phyloP scores from a whole-genome alignment of 129 eudicot genomes.

The Sambucus nigra region DNA sequence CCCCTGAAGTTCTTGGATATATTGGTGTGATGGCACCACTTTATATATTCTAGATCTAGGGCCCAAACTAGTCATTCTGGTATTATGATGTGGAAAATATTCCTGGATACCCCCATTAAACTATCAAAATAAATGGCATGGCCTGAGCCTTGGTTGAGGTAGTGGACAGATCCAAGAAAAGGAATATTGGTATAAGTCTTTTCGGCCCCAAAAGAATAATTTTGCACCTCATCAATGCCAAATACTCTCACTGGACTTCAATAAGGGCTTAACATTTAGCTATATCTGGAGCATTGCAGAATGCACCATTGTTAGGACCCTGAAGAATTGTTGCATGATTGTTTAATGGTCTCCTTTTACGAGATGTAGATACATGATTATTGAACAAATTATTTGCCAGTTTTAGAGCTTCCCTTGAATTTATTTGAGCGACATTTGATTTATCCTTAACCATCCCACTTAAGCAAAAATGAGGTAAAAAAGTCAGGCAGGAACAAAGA shows the following conservation, averaged over 20 bases:
- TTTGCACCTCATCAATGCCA: slow-evolving; percentile 55
- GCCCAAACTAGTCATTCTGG: slow-evolving; percentile 88
- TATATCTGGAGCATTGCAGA: slow-evolving; percentile 89
- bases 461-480: slow-evolving; percentile 20
- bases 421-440: slow-evolving; percentile 22
- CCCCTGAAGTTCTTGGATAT: slow-evolving; percentile 84
- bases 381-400: slow-evolving; percentile 40
- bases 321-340: slow-evolving; percentile 62
- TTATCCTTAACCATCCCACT: slow-evolving; percentile 59
- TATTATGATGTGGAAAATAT: slow-evolving; percentile 89
- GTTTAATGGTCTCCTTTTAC: slow-evolving; percentile 52
- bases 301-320: slow-evolving; percentile 54
- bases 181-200: slow-evolving; percentile 66
- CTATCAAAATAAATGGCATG: slow-evolving; percentile 94
- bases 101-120: slow-evolving; percentile 97
- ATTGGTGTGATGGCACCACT: slow-evolving; percentile 97
- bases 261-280: slow-evolving; percentile 94
- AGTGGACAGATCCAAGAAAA: slow-evolving; percentile 82
- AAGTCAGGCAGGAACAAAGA: not conserved
- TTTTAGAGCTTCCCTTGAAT: slow-evolving; percentile 40
- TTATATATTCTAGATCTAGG: slow-evolving; percentile 92
- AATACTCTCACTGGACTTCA: slow-evolving; percentile 80
- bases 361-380: slow-evolving; percentile 44
- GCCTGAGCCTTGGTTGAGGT: slow-evolving; percentile 95
- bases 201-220: slow-evolving; percentile 48